Evolutionary conservation across 2,329 filamentous ascomycete genomes (phyloP), one percentile per base, ranked within the genome.

Genomic region (Fonsecaea monophora): DNA sequence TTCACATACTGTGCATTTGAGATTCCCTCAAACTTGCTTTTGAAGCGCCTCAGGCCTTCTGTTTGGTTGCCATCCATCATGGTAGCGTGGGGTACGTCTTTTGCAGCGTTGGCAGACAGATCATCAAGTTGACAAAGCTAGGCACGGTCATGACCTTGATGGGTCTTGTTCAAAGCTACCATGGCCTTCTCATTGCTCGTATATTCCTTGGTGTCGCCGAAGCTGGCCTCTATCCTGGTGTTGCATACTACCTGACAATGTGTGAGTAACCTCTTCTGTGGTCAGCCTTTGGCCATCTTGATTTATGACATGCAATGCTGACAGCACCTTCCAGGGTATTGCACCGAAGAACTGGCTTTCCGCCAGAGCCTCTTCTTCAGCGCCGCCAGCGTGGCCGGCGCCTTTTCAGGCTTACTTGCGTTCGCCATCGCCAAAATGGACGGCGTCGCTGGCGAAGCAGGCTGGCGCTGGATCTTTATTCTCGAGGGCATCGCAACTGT

Each of bases 11-110:
- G 88, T 70, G 69, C 89, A 56, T 75, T 75, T 34, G 87, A 90
- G 72, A 76, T 90, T 10, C 88, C 88, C 1, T 87, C 85, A 68
- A 90, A 90, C 71, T 77, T 90, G 0, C 79, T 90, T 9, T 78
- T 90, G 60, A 89, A 89, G 72, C 60, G 63, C 48, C 40, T 69
- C 25, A 48, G 66, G 15, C 69, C 69, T n/a, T 67, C 65, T 0
- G 37, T 68, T 21, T 70, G 70, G 73, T 59, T 79, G 30, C 76
- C 76, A 1, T 68, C 66, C 10, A 74, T 75, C 15, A 76, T 76
- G 73, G 65, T 80, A 10, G 76, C 74, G 4, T 84, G 82, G 82
- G 82, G 55, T 58, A 42, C 12, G 55, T 50, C 3, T 25, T 25
- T 50, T 50, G 45, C 3, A 50, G 45, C 21, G 25, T 50, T 25